Conservation (phyloP, 2,329 filamentous ascomycete species). For the Aureobasidium pullulans region DNA sequence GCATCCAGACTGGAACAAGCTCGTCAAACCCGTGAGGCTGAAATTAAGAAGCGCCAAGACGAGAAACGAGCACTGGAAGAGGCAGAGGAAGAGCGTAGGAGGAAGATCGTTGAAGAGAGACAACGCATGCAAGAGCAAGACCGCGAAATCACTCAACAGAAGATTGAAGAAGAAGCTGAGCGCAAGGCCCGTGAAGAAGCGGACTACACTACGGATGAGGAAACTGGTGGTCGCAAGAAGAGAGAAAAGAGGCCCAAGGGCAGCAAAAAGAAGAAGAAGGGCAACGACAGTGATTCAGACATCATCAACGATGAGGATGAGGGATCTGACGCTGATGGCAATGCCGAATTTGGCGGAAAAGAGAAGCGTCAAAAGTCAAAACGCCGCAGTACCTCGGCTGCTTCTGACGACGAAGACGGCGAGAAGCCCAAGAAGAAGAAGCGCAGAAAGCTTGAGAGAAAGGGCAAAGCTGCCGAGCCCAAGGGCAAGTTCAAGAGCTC, state of each 20-base stretch:
- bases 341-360: slow-evolving; percentile 33
- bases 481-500: slow-evolving; percentile 71
- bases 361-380: slow-evolving; percentile 29
- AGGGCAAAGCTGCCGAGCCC: slow-evolving; percentile 32
- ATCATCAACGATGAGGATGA: slow-evolving; percentile 31
- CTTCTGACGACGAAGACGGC: slow-evolving; percentile 45
- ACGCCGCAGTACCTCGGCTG: slow-evolving; percentile 27
- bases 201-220: slow-evolving; percentile 72
- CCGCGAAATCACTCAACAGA: slow-evolving; percentile 61
- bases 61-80: slow-evolving; percentile 61
- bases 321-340: slow-evolving; percentile 33
- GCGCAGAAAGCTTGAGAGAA: slow-evolving; percentile 53
- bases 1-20: slow-evolving; percentile 79
- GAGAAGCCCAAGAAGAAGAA: slow-evolving; percentile 54
- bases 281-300: slow-evolving; percentile 36
- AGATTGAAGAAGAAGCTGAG: slow-evolving; percentile 61
- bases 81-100: slow-evolving; percentile 63
- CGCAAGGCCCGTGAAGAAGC: slow-evolving; percentile 53
- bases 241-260: slow-evolving; percentile 58
- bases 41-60: slow-evolving; percentile 71
- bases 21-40: slow-evolving; percentile 69
- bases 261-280: slow-evolving; percentile 49
- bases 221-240: slow-evolving; percentile 75
- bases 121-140: slow-evolving; percentile 70
- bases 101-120: slow-evolving; percentile 79